Evolutionary conservation across 768 basidiomycete genomes (phyloP).

Genomic region (Tulasnella calospora): DNA sequence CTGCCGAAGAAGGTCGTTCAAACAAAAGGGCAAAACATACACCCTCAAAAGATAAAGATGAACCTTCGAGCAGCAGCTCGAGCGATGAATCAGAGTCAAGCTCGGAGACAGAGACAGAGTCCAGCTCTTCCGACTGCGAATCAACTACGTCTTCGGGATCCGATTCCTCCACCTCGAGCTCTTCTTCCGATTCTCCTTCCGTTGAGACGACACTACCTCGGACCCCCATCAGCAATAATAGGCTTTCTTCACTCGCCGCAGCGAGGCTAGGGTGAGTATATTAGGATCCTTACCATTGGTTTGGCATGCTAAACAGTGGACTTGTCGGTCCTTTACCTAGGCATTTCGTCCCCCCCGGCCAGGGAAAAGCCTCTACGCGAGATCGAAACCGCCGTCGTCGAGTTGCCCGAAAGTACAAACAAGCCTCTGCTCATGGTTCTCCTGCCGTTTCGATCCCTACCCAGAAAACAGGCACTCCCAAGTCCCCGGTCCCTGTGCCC

Average conservation of each 20-base stretch:
- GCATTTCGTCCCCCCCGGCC: slow-evolving; percentile 16
- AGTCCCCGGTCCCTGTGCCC: neutral
- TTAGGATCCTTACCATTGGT: neutral
- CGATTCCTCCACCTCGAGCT: neutral
- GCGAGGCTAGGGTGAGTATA: neutral
- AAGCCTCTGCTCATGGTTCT: neutral
- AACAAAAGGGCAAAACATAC: neutral
- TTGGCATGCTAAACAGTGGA: neutral
- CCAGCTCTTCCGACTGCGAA: slow-evolving; percentile 3
- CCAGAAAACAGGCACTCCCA: neutral
- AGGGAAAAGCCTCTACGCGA: slow-evolving; percentile 19
- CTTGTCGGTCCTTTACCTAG: neutral
- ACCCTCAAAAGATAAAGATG: neutral
- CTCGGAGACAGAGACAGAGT: slow-evolving; percentile 17
- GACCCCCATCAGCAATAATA: neutral
- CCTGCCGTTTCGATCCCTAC: neutral
- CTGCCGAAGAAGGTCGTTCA: neutral
- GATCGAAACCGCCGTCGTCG: slow-evolving; percentile 15
- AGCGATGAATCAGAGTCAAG: slow-evolving; percentile 10
- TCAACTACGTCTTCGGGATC: neutral
- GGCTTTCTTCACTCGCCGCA: neutral
- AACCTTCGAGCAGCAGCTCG: neutral
- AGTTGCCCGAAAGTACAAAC: neutral
- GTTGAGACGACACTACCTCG: no score
- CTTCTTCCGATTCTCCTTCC: neutral